Evolutionary conservation across 2,329 filamentous ascomycete species (phyloP), one percentile per base, ranked within the genome.

Genomic region (Dactylellina drechsleri): DNA sequence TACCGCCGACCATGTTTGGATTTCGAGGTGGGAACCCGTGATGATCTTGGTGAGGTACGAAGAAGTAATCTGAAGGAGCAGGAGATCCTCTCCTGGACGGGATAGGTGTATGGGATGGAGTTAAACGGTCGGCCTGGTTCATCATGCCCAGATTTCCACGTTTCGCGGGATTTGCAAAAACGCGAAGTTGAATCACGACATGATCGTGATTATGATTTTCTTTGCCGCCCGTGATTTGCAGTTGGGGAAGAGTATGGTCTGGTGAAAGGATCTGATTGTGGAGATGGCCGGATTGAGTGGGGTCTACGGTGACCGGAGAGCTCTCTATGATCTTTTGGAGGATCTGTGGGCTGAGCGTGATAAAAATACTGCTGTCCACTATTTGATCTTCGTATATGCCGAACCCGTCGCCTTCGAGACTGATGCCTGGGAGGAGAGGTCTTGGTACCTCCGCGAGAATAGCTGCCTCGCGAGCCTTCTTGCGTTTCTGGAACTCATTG

Each of bases 281-380:
- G 13, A 28, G 16, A 41, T 16, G 28, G 15, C 20, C n/a, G 10
- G 49, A 26, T 53, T 61, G 53, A 31, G 61, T 62, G 28, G 70
- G 62, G 45, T 74, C 62, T 36, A 74, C 62, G 4, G 70, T 74
- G 2, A 74, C 70, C 26, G 70, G 70, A 18, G 70, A 74, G 41
- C 70, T 74, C 20, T 74, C 62, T 47, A 74, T 74, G 52, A 74
- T 67, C 20, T 62, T 74, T 57, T 74, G 70, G 13, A 74, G 57
- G 16, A 74, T 26, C 13, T 66, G 62, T 4, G 70, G 56, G 36
- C 62, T 74, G 16, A 74, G 26, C 7, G 70, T 67, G 18, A 74
- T 52, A 26, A 74, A 74, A 12, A 74, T 61, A 41, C 62, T 62
- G 26, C 59, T 67, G 40, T 61, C 56, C 15, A 67, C 47, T 20